Evolutionary conservation across 345 rosid genomes (phyloP).

Genomic region (Euphorbia tirucalli): DNA sequence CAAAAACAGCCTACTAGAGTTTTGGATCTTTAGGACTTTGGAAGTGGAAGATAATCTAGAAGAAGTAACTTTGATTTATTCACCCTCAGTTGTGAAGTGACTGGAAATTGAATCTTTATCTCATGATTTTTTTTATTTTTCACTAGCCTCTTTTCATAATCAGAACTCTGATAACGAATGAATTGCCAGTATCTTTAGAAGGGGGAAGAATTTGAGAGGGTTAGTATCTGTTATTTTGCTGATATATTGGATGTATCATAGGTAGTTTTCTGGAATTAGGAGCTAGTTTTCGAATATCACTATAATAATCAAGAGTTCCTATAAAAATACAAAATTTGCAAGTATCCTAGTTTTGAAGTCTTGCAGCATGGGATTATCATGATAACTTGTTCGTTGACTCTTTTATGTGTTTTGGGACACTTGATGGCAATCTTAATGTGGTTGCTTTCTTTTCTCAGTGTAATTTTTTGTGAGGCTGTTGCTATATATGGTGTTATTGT

Average conservation of each 20-base stretch:
- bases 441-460: slow-evolving; percentile 44
- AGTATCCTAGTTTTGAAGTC: neutral
- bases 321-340: neutral
- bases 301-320: neutral
- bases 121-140: neutral
- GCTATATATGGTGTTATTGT: slow-evolving; percentile 98
- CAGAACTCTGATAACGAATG: neutral
- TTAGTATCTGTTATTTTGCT: neutral
- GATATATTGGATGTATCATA: neutral
- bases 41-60: neutral
- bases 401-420: neutral
- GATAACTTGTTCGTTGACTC: neutral
- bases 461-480: slow-evolving; percentile 98
- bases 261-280: neutral
- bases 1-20: neutral
- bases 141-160: neutral
- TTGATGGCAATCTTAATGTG: slow-evolving; percentile 4
- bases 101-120: neutral
- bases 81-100: neutral
- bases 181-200: neutral
- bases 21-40: neutral
- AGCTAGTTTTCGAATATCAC: neutral
- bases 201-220: neutral
- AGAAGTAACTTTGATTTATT: neutral
- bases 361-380: neutral